Evolutionary conservation across 495 filamentous ascomycete genomes (phyloP).

Genomic region (Xylaria scruposa): DNA sequence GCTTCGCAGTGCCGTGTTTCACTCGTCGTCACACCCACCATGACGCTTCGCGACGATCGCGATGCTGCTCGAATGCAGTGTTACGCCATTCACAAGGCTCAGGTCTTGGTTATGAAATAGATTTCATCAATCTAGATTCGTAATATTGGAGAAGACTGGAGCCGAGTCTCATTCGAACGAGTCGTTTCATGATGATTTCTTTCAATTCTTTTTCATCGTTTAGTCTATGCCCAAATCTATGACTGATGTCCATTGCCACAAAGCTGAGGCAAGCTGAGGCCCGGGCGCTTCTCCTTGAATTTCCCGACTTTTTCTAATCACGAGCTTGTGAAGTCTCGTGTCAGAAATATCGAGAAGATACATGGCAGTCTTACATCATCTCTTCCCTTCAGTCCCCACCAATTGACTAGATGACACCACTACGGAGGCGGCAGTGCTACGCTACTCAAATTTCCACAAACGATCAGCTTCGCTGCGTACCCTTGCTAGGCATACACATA

Average conservation of each 20-base stretch:
- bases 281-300: background rate
- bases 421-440: background rate
- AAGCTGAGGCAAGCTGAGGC: background rate
- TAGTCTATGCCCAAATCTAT: background rate
- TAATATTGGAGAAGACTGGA: background rate
- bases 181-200: background rate
- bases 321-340: background rate
- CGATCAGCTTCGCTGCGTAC: background rate
- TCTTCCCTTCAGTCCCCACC: background rate
- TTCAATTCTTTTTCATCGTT: background rate
- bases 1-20: conserved; percentile 40
- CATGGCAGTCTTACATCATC: background rate
- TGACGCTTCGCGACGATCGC: conserved; percentile 47
- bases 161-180: background rate
- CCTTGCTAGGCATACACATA: background rate
- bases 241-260: conserved; percentile 1
- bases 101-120: conserved; percentile 42
- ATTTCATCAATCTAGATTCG: background rate
- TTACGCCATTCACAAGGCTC: conserved; percentile 37
- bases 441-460: background rate
- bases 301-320: background rate
- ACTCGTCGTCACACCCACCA: conserved; percentile 44
- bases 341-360: background rate
- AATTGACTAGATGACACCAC: background rate
- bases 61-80: conserved; percentile 28